These are phyloP conservation scores for Ciborinia camelliae DNA, from an alignment of 2,329 filamentous ascomycete genomes.

Conservation along the genomic window DNA sequence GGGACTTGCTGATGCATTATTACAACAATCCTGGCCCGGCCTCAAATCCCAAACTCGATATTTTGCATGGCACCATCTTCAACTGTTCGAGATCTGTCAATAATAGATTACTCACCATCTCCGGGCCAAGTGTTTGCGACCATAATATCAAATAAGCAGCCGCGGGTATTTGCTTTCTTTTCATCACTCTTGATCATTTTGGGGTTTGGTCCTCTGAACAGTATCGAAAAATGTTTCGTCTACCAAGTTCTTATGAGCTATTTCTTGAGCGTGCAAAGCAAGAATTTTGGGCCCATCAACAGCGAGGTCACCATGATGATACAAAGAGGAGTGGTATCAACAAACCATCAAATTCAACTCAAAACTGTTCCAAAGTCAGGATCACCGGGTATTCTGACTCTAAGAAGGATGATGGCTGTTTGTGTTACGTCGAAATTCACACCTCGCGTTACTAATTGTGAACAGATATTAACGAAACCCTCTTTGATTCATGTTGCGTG, in stretches of 20 bases:
- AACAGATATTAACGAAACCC: background rate
- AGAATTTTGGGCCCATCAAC: background rate
- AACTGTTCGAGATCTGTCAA: background rate
- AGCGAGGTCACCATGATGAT: background rate
- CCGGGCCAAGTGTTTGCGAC: background rate
- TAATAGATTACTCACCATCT: background rate
- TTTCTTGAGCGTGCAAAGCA: background rate
- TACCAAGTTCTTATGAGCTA: background rate
- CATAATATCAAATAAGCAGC: background rate
- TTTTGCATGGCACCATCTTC: too few species aligned
- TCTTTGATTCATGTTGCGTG: background rate
- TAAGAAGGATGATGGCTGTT: background rate
- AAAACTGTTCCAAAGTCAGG: background rate
- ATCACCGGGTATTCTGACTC: background rate
- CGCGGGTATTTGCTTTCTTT: background rate
- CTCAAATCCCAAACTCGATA: background rate
- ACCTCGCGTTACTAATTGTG: background rate
- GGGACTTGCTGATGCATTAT: too few species aligned
- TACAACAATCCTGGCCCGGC: background rate
- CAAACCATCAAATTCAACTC: background rate
- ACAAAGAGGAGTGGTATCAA: rapidly evolving
- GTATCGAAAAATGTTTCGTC: background rate
- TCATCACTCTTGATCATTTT: background rate
- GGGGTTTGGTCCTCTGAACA: background rate
- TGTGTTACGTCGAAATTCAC: background rate